These are phyloP conservation scores for Amanita molliuscula DNA, from an alignment of 768 basidiomycete genomes.

Conservation along the genomic window DNA sequence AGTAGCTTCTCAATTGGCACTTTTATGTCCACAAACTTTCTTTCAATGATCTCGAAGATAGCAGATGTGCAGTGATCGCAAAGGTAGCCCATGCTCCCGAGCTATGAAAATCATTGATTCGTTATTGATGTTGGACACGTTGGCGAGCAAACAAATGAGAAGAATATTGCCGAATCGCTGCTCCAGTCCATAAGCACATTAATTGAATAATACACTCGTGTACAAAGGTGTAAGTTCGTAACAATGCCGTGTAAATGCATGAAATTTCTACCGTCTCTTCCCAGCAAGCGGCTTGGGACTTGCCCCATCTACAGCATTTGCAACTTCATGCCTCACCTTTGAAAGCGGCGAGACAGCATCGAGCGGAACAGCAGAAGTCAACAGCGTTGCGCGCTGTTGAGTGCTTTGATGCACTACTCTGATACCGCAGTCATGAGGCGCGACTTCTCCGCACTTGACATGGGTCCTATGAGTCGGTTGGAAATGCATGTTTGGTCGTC, in stretches of 20 bases:
- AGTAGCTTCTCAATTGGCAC: too few relatives aligned
- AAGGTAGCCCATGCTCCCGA: too few relatives aligned
- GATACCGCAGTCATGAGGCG: conserved; percentile 72
- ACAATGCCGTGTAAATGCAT: neutral
- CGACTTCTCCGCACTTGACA: conserved; percentile 77
- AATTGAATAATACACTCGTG: neutral
- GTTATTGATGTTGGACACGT: too few relatives aligned
- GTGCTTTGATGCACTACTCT: conserved; percentile 21
- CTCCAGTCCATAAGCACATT: neutral
- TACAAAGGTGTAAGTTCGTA: neutral
- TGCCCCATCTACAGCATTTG: conserved; percentile 19
- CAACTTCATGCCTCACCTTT: conserved; percentile 27
- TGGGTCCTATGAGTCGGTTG: conserved; percentile 46
- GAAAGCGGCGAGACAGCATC: conserved; percentile 27
- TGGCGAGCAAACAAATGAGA: too few relatives aligned
- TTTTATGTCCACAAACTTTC: too few relatives aligned
- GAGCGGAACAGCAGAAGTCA: conserved; percentile 13
- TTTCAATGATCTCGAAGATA: too few relatives aligned
- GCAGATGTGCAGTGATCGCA: too few relatives aligned
- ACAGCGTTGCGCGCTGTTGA: conserved; percentile 12
- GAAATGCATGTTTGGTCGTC: neutral
- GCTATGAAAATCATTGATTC: too few relatives aligned
- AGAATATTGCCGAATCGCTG: too few relatives aligned
- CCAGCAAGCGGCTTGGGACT: conserved; percentile 12
- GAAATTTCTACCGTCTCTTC: neutral